Base-by-base conservation (phyloP, 2,329 filamentous ascomycete genomes). In the Aspergillus uvarum region DNA sequence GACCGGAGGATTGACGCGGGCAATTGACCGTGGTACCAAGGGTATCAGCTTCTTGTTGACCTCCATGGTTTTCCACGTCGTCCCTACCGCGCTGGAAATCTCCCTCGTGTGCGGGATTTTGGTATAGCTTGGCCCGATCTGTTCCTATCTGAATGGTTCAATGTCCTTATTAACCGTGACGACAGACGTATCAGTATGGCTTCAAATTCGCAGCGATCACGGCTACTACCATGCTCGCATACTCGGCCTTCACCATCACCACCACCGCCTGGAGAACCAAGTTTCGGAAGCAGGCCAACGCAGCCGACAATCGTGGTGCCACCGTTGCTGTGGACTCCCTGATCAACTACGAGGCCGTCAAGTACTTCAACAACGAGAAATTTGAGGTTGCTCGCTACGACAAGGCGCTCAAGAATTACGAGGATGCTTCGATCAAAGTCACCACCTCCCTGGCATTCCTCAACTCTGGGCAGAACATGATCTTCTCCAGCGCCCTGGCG, bases 361-460 rank as follows among this genome's bases (percentile, higher is more conserved):
- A 99, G 78, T 96, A 98, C 80, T 99, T 98, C 80, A 99, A 99
- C 81, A 99, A 99, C 71, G 96, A 99, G 73, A 91, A 90, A 66
- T 98, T 92, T 66, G 95, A 99, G 79, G 91, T 96, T 48, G 84
- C 85, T 32, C 87, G 95, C 47, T 99, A 99, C 74, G 93, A 98
- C 76, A 86, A 88, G 68, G 92, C 95, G 0, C 81, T 99, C 24
- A 84, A 88, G 65, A 85, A 89, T 60, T 99, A 99, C 74, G 91
- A 99, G 75, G 89, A 89, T 74, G 93, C 92, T 59, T 96, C 92
- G 16, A 98, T 99, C 81, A 98, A 98, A 74, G 91, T 99, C 35
- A 92, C 92, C 10, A 99, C 95, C 0, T 98, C 94, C 3, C 80
- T 99, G 47, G 90, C 95, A 1, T 88, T 96, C 56, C 85, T 99